phyloP scores from a whole-genome alignment of 257 asterid genomes.

The Solanum gracilifrons region DNA sequence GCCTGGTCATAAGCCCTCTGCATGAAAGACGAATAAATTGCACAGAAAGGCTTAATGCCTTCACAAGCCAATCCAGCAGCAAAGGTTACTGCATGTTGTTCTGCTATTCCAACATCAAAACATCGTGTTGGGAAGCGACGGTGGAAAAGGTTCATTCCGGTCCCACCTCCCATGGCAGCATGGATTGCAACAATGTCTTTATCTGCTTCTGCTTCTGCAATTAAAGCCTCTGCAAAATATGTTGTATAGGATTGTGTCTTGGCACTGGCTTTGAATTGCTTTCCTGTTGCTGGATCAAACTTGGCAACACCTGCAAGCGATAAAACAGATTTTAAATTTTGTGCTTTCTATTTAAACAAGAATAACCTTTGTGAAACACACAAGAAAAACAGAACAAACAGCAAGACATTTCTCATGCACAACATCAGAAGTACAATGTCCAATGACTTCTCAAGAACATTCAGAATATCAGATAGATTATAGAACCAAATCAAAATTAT shows the following conservation, averaged over 20 bases:
- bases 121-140: constrained; percentile 80
- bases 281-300: constrained; percentile 94
- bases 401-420: background rate
- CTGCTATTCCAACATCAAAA: constrained; percentile 94
- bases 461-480: background rate
- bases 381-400: background rate
- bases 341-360: background rate
- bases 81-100: constrained; percentile 95
- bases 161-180: constrained; percentile 99
- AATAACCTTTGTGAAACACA: background rate
- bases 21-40: constrained; percentile 85
- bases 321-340: background rate
- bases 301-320: constrained; percentile 58
- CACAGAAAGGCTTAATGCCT: constrained; percentile 87
- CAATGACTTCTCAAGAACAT: background rate
- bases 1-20: constrained; percentile 96
- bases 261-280: constrained; percentile 67
- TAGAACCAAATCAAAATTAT: background rate
- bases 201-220: constrained; percentile 87
- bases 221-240: constrained; percentile 88
- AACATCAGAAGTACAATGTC: background rate
- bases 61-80: constrained; percentile 98
- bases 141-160: constrained; percentile 81
- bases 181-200: constrained; percentile 82
- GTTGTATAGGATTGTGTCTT: constrained; percentile 82